These are phyloP conservation scores for Curvularia sp. DNA, from an alignment of 2,329 filamentous ascomycete species.

Conservation along the genomic window DNA sequence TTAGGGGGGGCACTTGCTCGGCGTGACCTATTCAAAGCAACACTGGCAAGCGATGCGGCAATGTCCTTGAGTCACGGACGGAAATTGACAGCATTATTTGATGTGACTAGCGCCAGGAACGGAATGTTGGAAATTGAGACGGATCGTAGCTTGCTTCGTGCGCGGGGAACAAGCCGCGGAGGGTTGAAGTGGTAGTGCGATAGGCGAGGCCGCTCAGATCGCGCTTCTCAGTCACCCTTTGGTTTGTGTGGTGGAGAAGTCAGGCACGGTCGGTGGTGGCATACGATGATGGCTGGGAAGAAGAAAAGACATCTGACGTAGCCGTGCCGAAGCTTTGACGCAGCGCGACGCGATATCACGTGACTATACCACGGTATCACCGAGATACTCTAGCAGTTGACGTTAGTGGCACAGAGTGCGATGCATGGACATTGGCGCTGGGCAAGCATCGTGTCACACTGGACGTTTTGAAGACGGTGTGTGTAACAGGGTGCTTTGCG, in stretches of 20 bases:
- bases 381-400: background rate
- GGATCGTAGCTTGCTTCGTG: constrained; percentile 9
- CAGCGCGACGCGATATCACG: constrained; percentile 25
- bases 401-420: background rate
- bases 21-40: background rate
- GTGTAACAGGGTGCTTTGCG: constrained; percentile 12
- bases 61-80: background rate
- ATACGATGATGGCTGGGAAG: constrained; percentile 4
- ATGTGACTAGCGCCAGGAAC: constrained; percentile 12
- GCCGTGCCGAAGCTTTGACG: background rate
- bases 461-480: background rate
- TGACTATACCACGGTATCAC: background rate
- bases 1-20: background rate
- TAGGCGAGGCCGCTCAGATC: background rate
- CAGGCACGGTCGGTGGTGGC: background rate
- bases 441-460: constrained; percentile 11
- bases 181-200: constrained; percentile 3
- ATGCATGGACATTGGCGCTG: constrained; percentile 9
- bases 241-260: background rate
- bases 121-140: constrained; percentile 8
- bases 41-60: background rate
- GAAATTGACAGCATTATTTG: background rate
- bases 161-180: background rate
- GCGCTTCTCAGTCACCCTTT: background rate
- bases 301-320: constrained; percentile 16